Conservation (phyloP, 495 filamentous ascomycete genomes). For the Podospora bellae-mahoneyi region DNA sequence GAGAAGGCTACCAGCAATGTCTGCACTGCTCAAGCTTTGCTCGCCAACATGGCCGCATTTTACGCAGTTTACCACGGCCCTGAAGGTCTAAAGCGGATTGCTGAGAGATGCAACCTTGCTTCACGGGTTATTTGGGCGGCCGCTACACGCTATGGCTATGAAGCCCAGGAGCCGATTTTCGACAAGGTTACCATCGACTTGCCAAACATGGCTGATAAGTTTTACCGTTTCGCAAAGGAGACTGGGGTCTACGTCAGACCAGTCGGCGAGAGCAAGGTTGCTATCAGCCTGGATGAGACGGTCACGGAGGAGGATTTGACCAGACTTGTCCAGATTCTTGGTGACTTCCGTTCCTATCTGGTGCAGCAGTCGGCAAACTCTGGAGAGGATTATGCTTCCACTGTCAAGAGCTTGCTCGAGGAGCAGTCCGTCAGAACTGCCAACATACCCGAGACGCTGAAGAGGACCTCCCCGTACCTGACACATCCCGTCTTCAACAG, state of each 20-base stretch:
- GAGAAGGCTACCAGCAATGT: slow-evolving; percentile 99
- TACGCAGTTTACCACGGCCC: slow-evolving; percentile 98
- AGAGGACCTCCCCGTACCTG: slow-evolving; percentile 71
- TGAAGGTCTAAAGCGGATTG: slow-evolving; percentile 77
- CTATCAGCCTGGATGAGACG: slow-evolving; percentile 46
- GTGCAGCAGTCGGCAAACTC: slow-evolving; percentile 14
- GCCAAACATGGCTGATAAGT: slow-evolving; percentile 10
- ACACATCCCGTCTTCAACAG: slow-evolving; percentile 96
- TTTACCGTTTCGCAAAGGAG: slow-evolving; percentile 16
- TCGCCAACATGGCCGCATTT: slow-evolving; percentile 96
- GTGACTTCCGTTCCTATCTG: slow-evolving; percentile 5
- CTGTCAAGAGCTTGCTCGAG: slow-evolving; percentile 37
- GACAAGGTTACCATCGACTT: slow-evolving; percentile 75
- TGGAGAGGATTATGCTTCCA: not conserved
- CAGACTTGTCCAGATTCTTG: slow-evolving; percentile 26
- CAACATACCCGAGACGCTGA: slow-evolving; percentile 56
- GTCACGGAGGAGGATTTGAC: slow-evolving; percentile 30
- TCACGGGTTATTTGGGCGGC: slow-evolving; percentile 67
- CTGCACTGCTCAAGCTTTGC: slow-evolving; percentile 90
- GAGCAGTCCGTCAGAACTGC: slow-evolving; percentile 27
- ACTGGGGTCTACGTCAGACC: slow-evolving; percentile 29
- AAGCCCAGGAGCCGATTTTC: slow-evolving; percentile 11
- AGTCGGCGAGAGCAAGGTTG: slow-evolving; percentile 25
- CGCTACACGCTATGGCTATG: slow-evolving; percentile 56
- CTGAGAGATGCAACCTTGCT: slow-evolving; percentile 67